Evolutionary conservation across 2,329 filamentous ascomycete species (phyloP).

Genomic region (Talaromyces albobiverticillius): DNA sequence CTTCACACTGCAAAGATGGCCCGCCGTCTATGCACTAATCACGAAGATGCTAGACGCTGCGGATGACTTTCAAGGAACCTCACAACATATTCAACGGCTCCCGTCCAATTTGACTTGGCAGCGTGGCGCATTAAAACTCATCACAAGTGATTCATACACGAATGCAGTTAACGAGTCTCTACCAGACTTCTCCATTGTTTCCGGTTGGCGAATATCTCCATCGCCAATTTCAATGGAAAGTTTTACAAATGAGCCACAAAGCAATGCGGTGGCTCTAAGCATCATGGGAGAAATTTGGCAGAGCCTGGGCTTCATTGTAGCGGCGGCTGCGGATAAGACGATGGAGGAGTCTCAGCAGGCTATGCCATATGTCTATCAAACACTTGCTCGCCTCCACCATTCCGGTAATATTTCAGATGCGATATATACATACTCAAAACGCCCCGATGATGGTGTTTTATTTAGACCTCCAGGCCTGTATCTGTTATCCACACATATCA

Average conservation of each 20-base stretch:
- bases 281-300: constrained; percentile 39
- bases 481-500: constrained; percentile 43
- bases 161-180: background rate
- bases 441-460: constrained; percentile 25
- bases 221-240: constrained; percentile 18
- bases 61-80: constrained; percentile 22
- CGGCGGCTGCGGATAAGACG: constrained; percentile 38
- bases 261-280: constrained; percentile 20
- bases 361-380: constrained; percentile 45
- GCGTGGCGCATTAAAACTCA: constrained; percentile 24
- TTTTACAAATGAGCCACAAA: constrained; percentile 25
- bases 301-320: constrained; percentile 38
- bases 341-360: constrained; percentile 32
- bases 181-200: background rate
- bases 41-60: constrained; percentile 38
- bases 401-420: constrained; percentile 40
- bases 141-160: constrained; percentile 20
- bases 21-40: constrained; percentile 38
- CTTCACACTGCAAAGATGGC: constrained; percentile 38
- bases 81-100: constrained; percentile 17
- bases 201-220: background rate
- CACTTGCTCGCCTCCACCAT: constrained; percentile 46
- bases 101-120: constrained; percentile 31
- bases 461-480: constrained; percentile 44
- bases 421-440: constrained; percentile 40